Base-by-base conservation (phyloP, 2,329 filamentous ascomycete species). In the Beauveria asiatica region DNA sequence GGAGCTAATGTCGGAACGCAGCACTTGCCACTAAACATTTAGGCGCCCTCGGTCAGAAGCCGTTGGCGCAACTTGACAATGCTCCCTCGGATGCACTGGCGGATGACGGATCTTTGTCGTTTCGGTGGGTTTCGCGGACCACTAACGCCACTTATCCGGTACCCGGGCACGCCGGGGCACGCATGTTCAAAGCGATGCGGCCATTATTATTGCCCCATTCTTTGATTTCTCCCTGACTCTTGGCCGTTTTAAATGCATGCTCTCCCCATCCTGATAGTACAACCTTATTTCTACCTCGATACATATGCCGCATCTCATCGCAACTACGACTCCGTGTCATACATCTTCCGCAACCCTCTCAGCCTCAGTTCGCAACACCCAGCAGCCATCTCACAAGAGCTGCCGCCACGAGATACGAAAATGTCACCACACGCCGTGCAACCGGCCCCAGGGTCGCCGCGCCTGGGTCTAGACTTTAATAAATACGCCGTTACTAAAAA, bases 401-500 rank as follows among this genome's bases (percentile, higher is more conserved):
- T 13, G 16, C 17, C 11, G 9, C 9, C 25, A 33, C 33, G 2
- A 19, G 2, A 11, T 9, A 23, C 42, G n/a, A 33, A 33, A 23
- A 78, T 79, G 76, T 77, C 76, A 62, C 76, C 76, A 41, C 76
- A 78, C 67, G 75, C 74, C 9, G 64, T 77, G 17, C 60, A 63
- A 5, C 60, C 64, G 19, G 61, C 65, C 21, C 46, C 63, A 5
- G 61, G 65, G 0, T 53, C 59, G 16, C 61, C 62, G 42, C 64
- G 67, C 60, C 62, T 62, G 37, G 62, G 65, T 0, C 59, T 68
- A 11, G 69, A 74, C 50, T 63, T 77, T 19, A 63, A 65, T 33
- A 69, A 71, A 49, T 79, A 73, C 53, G 68, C 68, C 23, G 68
- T 80, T 27, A 74, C 76, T 2, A 70, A 78, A 23, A 83, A 90